Percentiles rank a stretch among this genome's conserved stretches.
Conservation (phyloP, 352 stramenopile genomes). For the Globisporangium polare region DNA sequence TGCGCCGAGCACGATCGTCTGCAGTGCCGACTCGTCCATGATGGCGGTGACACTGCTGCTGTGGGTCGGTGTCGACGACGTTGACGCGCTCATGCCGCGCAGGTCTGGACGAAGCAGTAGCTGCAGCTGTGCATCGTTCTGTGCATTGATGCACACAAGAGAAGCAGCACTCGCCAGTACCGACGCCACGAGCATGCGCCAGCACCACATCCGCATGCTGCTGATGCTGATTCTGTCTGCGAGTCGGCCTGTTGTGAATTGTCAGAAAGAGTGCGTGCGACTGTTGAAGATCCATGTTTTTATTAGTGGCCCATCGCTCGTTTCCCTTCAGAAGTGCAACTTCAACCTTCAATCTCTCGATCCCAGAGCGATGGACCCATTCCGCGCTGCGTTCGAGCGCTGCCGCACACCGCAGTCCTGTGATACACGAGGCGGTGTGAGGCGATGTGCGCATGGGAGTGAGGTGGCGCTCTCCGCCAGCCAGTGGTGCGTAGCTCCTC, state of each 20-base stretch:
- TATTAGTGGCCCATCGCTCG: background rate
- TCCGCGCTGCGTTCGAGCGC: conserved; percentile 2
- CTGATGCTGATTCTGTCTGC: background rate
- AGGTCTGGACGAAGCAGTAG: conserved; percentile 19
- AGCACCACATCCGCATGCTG: background rate
- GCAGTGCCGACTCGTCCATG: conserved; percentile 26
- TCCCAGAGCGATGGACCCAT: background rate
- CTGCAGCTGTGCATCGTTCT: background rate
- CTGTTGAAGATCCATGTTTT: background rate
- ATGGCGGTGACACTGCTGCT: background rate
- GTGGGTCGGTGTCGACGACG: background rate
- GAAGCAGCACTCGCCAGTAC: background rate
- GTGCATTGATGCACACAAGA: background rate
- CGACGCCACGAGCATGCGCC: background rate
- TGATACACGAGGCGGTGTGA: background rate
- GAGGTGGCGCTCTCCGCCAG: background rate
- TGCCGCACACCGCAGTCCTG: background rate
- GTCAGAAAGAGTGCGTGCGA: background rate
- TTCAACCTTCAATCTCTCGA: background rate
- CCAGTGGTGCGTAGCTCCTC: conserved; percentile 5
- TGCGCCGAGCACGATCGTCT: conserved; percentile 30
- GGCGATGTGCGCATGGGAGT: background rate
- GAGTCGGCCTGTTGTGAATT: background rate
- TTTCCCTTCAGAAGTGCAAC: background rate
- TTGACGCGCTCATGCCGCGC: background rate